Percentiles rank a stretch among this genome's conserved stretches.
Conservation (phyloP, 192 early-diverging fungal genomes). For the Coemansia sp. region DNA sequence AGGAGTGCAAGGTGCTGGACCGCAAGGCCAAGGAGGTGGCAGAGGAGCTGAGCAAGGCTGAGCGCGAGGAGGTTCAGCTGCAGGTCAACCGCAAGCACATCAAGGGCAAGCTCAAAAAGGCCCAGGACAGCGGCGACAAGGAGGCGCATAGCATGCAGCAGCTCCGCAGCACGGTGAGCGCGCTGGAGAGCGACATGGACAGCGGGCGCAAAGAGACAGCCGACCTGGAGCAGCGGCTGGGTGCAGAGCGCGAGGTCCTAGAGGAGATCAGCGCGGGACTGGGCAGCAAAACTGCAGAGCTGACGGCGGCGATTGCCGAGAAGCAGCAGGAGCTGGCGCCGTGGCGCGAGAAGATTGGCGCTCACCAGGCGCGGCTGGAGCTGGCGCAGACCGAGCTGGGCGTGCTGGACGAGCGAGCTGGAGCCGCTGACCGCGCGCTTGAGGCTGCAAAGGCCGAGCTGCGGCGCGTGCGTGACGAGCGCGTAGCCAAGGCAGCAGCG, state of each 20-base stretch:
- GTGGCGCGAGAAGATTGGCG: slow-evolving; percentile 83
- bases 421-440: slow-evolving; percentile 57
- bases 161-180: slow-evolving; percentile 67
- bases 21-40: slow-evolving; percentile 61
- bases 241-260: slow-evolving; percentile 67
- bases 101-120: slow-evolving; percentile 77
- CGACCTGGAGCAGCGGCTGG: slow-evolving; percentile 65
- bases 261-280: slow-evolving; percentile 80
- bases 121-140: slow-evolving; percentile 68
- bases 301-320: slow-evolving; percentile 79
- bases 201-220: slow-evolving; percentile 63
- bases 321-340: slow-evolving; percentile 86
- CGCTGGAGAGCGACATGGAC: slow-evolving; percentile 67
- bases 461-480: slow-evolving; percentile 45
- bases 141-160: slow-evolving; percentile 63
- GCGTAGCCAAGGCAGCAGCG: slow-evolving; percentile 48
- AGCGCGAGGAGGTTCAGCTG: slow-evolving; percentile 82
- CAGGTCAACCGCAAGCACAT: slow-evolving; percentile 87
- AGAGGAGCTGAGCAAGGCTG: slow-evolving; percentile 67
- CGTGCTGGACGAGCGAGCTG: slow-evolving; percentile 70
- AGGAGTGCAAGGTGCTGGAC: slow-evolving; percentile 69
- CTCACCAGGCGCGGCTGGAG: slow-evolving; percentile 72
- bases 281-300: slow-evolving; percentile 86
- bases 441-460: slow-evolving; percentile 65
- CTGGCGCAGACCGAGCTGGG: slow-evolving; percentile 79